Base-by-base conservation (phyloP, 2,329 filamentous ascomycete species). In the Venturiaceae sp. region DNA sequence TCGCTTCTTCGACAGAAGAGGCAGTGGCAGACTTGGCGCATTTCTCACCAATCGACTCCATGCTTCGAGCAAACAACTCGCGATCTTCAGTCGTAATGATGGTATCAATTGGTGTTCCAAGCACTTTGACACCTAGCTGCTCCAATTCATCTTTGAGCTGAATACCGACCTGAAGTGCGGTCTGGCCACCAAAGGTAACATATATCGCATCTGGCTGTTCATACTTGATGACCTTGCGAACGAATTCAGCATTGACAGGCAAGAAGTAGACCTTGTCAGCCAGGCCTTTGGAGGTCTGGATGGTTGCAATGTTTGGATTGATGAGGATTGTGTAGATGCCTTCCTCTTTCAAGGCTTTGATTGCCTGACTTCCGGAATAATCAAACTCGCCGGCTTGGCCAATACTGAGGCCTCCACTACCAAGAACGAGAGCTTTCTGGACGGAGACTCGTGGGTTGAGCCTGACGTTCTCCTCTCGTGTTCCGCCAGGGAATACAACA, bases 251-350 rank as follows among this genome's bases (percentile, higher is more conserved):
- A 62, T 92, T 97, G 70, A 99, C 94, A 0, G 94, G 94, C 46
- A 97, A 80, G 80, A 97, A 99, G 77, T 97, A 99, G 55, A 99
- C 94, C 79, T 97, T 97, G 74, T 99, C 94, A 14, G 94, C 94
- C 57, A 99, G 79, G 63, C 94, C 94, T 77, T 96, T 96, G 57
- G 94, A 97, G 4, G 94, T 99, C 73, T 99, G 94, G 62, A 97
- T 97, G 0, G 94, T 99, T 64, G 94, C 94, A 71, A 99, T 97
- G 72, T 99, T 99, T 60, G 94, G 94, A 77, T 99, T 99, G 81
- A 99, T 97, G 63, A 99, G 80, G 63, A 99, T 87, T 3, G 94
- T 96, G 78, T 96, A 97, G 67, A 97, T 96, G 61, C 92, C 92
- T 75, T 97, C 94, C 72, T 97, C 88, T 75, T 97, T 97, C 66